Evolutionary conservation across 1,284 basidiomycete genomes (phyloP).

Genomic region (Exobasidium cylindrosporum): DNA sequence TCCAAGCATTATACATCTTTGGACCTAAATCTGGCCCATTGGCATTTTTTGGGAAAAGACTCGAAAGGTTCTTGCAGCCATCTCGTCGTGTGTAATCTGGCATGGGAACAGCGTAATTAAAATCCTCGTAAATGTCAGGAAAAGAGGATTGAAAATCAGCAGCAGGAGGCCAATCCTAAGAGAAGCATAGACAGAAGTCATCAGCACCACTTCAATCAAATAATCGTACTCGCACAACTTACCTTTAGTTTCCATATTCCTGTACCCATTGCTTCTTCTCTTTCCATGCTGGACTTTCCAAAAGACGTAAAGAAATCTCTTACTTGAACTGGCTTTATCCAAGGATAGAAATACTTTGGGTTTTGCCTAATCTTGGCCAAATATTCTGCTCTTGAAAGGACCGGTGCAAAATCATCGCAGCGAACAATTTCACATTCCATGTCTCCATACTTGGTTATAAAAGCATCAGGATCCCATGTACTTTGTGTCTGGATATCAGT

Average conservation of each 20-base stretch:
- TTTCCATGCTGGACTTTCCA: constrained; percentile 64
- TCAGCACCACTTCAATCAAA: too few relatives aligned
- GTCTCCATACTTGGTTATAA: constrained; percentile 64
- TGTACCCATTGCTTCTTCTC: constrained; percentile 50
- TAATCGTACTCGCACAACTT: constrained; percentile 20
- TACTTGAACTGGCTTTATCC: constrained; percentile 56
- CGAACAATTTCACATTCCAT: constrained; percentile 64
- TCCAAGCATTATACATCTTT: constrained; percentile 61
- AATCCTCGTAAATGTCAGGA: constrained; percentile 83
- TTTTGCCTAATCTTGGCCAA: constrained; percentile 60
- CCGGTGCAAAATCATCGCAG: constrained; percentile 40
- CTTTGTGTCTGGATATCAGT: constrained; percentile 21
- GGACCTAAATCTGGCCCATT: constrained; percentile 82
- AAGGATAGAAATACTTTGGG: constrained; percentile 63
- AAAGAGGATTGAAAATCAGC: constrained; percentile 78
- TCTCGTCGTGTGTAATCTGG: constrained; percentile 84
- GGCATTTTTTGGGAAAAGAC: constrained; percentile 77
- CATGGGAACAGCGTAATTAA: constrained; percentile 75
- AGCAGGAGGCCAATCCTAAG: constrained; percentile 84
- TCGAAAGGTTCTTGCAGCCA: constrained; percentile 78
- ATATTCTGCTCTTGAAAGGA: not conserved
- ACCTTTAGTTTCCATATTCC: constrained; percentile 77
- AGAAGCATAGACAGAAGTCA: constrained; percentile 8
- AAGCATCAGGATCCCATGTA: constrained; percentile 76
- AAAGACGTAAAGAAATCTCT: constrained; percentile 77